Base-by-base conservation (phyloP, 306 rosid species). In the Alnus rubra region DNA sequence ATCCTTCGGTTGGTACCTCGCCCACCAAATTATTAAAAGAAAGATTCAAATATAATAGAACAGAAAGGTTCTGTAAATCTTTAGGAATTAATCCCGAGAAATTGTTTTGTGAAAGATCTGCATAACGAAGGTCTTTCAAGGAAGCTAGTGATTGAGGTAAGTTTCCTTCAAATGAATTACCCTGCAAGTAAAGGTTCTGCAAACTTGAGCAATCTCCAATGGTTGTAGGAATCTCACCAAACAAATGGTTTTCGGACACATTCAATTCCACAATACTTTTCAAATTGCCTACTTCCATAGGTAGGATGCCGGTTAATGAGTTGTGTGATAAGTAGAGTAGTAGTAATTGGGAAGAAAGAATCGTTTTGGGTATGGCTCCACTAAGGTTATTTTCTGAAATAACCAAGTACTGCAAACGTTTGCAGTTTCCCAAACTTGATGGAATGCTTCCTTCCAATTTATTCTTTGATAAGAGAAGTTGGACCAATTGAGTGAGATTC, bases 21-120 rank as follows among this genome's bases (percentile, higher is more conserved):
- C 94, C 91, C 9, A 79, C 88, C 23, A 88, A 50, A 39, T 44
- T 49, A 49, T 86, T 90, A 35, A 76, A 87, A 8, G 91, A 88
- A 59, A 84, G 45, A 75, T 86, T 86, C 78, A 90, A 39, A 70
- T 79, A 64, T 0, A n/a, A 1, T 6, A 84, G 49, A 9, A 37
- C 4, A 4, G 51, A 15, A 45, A 86, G 16, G 2, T 78, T 71
- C 1, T 86, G 70, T 0, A 86, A 3, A 50, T 2, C 74, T 30
- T 62, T 6, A 10, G 88, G 91, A 81, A 88, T 86, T 19, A 71
- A 1, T 37, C 89, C 86, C 0, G 78, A 74, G 48, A 90, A 75
- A 15, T 23, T 45, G 63, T 83, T 88, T 44, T 8, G 28, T 9
- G 87, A 86, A 4, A 88, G 35, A 58, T 88, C 88, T 76, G 86